phyloP scores from a whole-genome alignment of 768 basidiomycete genomes.

The Mycena filopes region DNA sequence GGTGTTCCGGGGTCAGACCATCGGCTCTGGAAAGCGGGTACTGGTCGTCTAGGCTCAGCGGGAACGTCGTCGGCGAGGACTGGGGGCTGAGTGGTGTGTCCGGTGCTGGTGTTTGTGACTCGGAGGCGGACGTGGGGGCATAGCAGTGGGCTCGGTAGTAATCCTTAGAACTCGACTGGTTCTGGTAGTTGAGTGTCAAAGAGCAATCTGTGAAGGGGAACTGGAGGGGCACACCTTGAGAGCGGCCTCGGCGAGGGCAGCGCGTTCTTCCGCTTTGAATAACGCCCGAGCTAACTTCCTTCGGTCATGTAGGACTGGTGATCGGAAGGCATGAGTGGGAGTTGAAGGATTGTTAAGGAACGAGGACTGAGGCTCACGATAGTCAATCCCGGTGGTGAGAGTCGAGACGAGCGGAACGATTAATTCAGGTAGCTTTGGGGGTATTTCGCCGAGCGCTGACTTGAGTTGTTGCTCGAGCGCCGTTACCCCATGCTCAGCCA shows the following conservation, averaged over 20 bases:
- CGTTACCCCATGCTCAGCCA: not conserved
- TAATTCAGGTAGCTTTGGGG: not conserved
- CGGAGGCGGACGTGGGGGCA: not conserved
- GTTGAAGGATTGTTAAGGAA: not conserved
- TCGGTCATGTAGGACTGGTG: constrained; percentile 9
- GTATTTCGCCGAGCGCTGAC: not conserved
- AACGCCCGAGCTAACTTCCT: not conserved
- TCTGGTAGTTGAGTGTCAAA: not conserved
- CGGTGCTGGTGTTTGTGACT: not conserved
- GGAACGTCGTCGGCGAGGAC: not conserved
- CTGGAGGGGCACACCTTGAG: not conserved
- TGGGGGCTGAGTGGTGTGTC: not conserved
- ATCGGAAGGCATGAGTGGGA: not conserved
- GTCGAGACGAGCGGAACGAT: constrained; percentile 3
- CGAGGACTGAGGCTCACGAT: not conserved
- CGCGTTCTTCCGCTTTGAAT: constrained; percentile 8
- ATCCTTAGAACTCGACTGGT: not conserved
- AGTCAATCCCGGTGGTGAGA: constrained; percentile 11
- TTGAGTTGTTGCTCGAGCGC: not conserved
- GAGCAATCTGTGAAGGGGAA: not conserved
- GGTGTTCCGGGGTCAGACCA: not conserved
- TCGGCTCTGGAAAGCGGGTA: not conserved
- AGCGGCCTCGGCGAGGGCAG: not conserved
- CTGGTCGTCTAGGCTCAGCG: not conserved
- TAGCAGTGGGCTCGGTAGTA: not conserved